Conservation (phyloP, 2,329 filamentous ascomycete species). For the Hymenoscyphus albidus region DNA sequence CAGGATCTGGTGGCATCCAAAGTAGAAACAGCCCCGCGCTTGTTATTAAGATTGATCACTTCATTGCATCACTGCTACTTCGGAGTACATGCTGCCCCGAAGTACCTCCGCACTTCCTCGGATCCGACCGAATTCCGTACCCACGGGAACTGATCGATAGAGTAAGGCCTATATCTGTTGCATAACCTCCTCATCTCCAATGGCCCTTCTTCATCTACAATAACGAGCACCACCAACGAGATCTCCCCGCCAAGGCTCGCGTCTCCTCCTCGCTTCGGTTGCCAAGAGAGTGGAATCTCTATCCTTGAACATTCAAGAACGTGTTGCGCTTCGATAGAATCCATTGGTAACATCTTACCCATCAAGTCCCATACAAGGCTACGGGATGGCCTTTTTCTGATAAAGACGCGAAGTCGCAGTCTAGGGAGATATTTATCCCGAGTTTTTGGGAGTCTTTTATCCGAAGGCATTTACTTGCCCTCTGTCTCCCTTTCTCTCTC, state of each 20-base stretch:
- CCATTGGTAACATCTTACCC: neutral
- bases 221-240: neutral
- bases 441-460: neutral
- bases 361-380: constrained; percentile 3
- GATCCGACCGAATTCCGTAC: neutral
- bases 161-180: neutral
- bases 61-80: no score
- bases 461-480: constrained; percentile 7
- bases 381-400: constrained; percentile 1
- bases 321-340: constrained; percentile 1
- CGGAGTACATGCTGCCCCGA: no score
- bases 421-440: neutral
- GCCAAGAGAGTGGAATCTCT: constrained; percentile 2
- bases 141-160: neutral
- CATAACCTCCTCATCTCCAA: constrained; percentile 5
- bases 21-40: no score
- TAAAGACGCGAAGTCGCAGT: constrained; percentile 8
- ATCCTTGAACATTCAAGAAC: constrained; percentile 2
- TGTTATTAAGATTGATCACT: neutral
- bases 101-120: no score
- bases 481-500: neutral
- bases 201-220: neutral
- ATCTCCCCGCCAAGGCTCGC: neutral
- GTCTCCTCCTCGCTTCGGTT: neutral
- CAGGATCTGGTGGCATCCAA: neutral